These are phyloP conservation scores for Hymenoscyphus fraxineus DNA, from an alignment of 2,329 filamentous ascomycete species.

Conservation along the genomic window DNA sequence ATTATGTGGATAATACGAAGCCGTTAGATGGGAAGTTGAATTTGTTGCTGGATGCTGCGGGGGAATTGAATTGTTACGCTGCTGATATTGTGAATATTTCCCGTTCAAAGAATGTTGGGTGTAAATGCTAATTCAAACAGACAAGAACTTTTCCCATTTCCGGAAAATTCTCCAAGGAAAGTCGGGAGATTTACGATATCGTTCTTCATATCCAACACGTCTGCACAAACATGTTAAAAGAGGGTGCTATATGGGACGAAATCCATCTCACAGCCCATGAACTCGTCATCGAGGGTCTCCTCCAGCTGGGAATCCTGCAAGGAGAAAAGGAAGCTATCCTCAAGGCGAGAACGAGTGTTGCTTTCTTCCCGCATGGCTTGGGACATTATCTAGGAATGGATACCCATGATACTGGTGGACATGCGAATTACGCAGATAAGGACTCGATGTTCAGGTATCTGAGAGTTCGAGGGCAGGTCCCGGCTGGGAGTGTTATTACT, in stretches of 20 bases:
- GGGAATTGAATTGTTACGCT: conserved; percentile 70
- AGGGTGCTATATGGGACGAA: conserved; percentile 74
- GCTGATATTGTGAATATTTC: conserved; percentile 54
- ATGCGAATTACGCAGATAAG: conserved; percentile 71
- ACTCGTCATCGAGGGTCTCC: conserved; percentile 75
- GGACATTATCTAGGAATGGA: conserved; percentile 92
- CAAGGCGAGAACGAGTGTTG: conserved; percentile 72
- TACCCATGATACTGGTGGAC: conserved; percentile 81
- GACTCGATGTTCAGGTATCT: conserved; percentile 87
- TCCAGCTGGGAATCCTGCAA: conserved; percentile 70
- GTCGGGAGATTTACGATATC: conserved; percentile 72
- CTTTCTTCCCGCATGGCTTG: conserved; percentile 88
- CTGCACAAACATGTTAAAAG: conserved; percentile 68
- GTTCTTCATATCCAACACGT: conserved; percentile 84
- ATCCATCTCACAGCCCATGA: conserved; percentile 77
- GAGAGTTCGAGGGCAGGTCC: conserved; percentile 70
- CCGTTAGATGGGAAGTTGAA: conserved; percentile 69
- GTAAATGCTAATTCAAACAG: conserved; percentile 39
- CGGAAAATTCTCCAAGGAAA: conserved; percentile 66
- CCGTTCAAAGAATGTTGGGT: not conserved
- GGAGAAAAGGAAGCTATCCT: conserved; percentile 69
- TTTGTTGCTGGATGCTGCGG: conserved; percentile 79
- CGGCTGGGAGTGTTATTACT: conserved; percentile 79
- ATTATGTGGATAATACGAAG: conserved; percentile 79
- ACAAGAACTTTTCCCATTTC: conserved; percentile 84